A percentile compares a stretch with the other conserved stretches of the same genome.
These are phyloP conservation scores for Trifolium dubium DNA, from an alignment of 306 rosid genomes.

Conservation along the genomic window DNA sequence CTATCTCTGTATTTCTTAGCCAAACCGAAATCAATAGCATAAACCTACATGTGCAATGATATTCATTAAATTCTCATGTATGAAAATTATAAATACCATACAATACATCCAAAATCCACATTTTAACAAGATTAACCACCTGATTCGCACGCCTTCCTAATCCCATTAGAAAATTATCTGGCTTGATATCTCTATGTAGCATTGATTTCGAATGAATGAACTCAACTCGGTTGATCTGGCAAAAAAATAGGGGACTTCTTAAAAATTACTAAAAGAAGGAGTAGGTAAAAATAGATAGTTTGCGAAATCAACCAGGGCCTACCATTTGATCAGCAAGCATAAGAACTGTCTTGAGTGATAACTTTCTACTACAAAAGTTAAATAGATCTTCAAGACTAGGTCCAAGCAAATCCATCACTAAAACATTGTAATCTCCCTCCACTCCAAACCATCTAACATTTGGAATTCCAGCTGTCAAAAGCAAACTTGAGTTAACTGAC, in stretches of 20 bases:
- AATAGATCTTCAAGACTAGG: constrained; percentile 98
- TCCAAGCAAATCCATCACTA: constrained; percentile 96
- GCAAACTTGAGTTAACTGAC: constrained; percentile 41
- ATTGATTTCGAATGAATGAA: constrained; percentile 88
- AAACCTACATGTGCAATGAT: constrained; percentile 54
- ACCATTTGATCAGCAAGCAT: constrained; percentile 99
- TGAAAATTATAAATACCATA: not conserved
- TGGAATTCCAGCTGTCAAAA: constrained; percentile 84
- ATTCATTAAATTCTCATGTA: constrained; percentile 32
- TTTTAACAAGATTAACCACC: constrained; percentile 52
- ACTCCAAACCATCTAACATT: constrained; percentile 96
- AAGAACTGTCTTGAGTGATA: constrained; percentile 89
- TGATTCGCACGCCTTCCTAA: constrained; percentile 97
- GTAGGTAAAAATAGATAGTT: not conserved
- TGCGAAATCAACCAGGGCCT: constrained; percentile 28
- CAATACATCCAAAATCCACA: not conserved
- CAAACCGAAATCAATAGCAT: constrained; percentile 90
- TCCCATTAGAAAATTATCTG: constrained; percentile 97
- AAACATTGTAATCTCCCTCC: constrained; percentile 92
- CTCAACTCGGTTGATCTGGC: constrained; percentile 88
- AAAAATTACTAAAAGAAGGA: not conserved
- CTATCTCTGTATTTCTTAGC: constrained; percentile 96
- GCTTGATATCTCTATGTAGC: constrained; percentile 97
- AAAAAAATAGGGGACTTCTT: not conserved
- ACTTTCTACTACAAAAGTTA: constrained; percentile 93